Conservation (phyloP, 441 rosid genomes). For the Populus hybrid region DNA sequence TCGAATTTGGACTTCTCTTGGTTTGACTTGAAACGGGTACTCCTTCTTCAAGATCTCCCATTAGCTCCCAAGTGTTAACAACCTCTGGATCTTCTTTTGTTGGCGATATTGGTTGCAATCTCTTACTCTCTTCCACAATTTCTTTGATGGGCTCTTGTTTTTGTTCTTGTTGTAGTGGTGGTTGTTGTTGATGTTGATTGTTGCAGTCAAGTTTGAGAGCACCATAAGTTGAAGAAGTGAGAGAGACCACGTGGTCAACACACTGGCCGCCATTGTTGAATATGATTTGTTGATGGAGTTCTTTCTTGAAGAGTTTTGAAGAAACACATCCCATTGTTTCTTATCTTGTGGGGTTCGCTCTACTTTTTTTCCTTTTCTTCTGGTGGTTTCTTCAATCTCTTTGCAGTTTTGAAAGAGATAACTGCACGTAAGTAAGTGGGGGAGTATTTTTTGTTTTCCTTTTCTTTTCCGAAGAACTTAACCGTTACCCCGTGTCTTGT, state of each 20-base stretch:
- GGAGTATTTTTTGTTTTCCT: not conserved
- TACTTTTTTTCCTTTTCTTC: not conserved
- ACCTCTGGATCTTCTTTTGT: slow-evolving; percentile 58
- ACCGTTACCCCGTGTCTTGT: slow-evolving; percentile 37
- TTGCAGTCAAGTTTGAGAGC: slow-evolving; percentile 48
- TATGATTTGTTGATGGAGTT: slow-evolving; percentile 44
- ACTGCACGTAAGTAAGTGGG: slow-evolving; percentile 11
- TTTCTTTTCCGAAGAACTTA: slow-evolving; percentile 17
- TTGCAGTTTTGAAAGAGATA: slow-evolving; percentile 18
- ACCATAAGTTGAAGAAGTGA: no score
- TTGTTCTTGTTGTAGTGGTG: not conserved
- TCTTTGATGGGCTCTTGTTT: slow-evolving; percentile 27
- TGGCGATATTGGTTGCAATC: slow-evolving; percentile 33
- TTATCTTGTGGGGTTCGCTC: slow-evolving; percentile 9
- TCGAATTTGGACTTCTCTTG: slow-evolving; percentile 63
- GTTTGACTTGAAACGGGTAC: slow-evolving; percentile 29
- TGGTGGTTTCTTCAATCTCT: not conserved
- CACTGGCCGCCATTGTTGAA: slow-evolving; percentile 53
- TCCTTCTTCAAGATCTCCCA: slow-evolving; percentile 89
- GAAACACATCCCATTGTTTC: slow-evolving; percentile 81
- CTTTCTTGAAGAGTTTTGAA: slow-evolving; percentile 55
- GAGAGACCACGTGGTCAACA: slow-evolving; percentile 67
- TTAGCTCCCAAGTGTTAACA: slow-evolving; percentile 83
- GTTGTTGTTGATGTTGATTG: slow-evolving; percentile 7
- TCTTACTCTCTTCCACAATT: slow-evolving; percentile 33